Percentiles rank a stretch among this genome's conserved stretches.
These are phyloP conservation scores for Angomonas ambiguus DNA, from an alignment of 208 protist species.

Conservation along the genomic window DNA sequence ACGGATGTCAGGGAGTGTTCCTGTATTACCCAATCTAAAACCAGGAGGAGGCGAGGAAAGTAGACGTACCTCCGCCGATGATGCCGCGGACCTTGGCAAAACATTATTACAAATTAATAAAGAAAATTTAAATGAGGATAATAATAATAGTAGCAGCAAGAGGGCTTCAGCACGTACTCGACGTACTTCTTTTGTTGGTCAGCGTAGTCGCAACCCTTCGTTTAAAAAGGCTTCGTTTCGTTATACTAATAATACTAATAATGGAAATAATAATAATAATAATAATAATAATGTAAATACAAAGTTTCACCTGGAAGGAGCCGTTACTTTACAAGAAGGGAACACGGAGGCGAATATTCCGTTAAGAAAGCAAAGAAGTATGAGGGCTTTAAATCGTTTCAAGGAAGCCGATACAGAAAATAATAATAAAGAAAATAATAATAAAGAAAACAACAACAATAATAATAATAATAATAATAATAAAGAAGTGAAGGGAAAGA, in stretches of 20 bases:
- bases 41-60: not conserved
- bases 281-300: not conserved
- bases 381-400: not conserved
- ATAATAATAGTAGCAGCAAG: not conserved
- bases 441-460: not conserved
- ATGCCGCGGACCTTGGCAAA: not conserved
- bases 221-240: not conserved
- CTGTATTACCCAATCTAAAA: not conserved
- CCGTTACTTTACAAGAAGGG: not conserved
- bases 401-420: not conserved
- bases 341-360: not conserved
- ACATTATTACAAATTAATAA: not conserved
- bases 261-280: not conserved
- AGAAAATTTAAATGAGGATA: not conserved
- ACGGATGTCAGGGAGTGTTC: slow-evolving; percentile 1
- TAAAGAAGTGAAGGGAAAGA: not conserved
- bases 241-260: not conserved
- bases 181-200: not conserved
- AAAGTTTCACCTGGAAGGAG: not conserved
- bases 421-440: not conserved
- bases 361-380: not conserved
- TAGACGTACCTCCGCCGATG: not conserved
- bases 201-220: not conserved
- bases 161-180: too few species aligned
- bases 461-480: not conserved